Evolutionary conservation across 495 filamentous ascomycete species (phyloP), one percentile per base, ranked within the genome.

Genomic region (Ramalina peruviana): DNA sequence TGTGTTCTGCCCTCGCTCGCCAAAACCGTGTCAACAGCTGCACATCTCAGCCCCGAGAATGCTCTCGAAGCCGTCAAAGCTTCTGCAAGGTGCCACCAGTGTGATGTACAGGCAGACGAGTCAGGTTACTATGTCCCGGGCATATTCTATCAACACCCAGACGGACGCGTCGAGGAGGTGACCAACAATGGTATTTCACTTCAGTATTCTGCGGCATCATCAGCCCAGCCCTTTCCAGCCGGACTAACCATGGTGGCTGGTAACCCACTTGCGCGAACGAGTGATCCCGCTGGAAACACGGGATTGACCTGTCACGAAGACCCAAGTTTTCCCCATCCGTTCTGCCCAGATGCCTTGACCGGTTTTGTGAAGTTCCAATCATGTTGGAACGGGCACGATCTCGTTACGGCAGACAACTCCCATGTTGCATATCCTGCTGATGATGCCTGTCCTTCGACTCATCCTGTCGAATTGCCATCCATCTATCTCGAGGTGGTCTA

Each of bases 41-140:
- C 53, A 47, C 27, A 30, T 13, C n/a, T 16, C 2, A 19, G n/a
- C 5, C 15, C 21, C 72, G 71, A 58, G n/a, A 77, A 84, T 58
- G 65, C 61, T 23, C 49, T 65, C 13, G 58, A 54, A 30, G 57
- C 75, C 25, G 68, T 56, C 6, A 74, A 70, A 42, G 64, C 69
- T 10, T 66, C 72, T n/a, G 77, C 67, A 38, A 64, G 67, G 12
- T 86, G 81, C 59, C 82, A 79, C 3, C 81, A 78, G 10, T 86
- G 82, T 56, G 68, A 69, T 52, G 75, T 83, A 26, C 62, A 64
- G 15, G 65, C 79, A 59, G 82, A 86, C 62, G 80, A 70, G 54
- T 85, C 82, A 21, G 76, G 71, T 6, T 86, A 86, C 62, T 85
- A 82, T 81, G 73, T 72, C 36, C 82, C 82, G 0, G 62, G 61